Evolutionary conservation across 768 basidiomycete genomes (phyloP).

Genomic region (Austroboletus eburneus): DNA sequence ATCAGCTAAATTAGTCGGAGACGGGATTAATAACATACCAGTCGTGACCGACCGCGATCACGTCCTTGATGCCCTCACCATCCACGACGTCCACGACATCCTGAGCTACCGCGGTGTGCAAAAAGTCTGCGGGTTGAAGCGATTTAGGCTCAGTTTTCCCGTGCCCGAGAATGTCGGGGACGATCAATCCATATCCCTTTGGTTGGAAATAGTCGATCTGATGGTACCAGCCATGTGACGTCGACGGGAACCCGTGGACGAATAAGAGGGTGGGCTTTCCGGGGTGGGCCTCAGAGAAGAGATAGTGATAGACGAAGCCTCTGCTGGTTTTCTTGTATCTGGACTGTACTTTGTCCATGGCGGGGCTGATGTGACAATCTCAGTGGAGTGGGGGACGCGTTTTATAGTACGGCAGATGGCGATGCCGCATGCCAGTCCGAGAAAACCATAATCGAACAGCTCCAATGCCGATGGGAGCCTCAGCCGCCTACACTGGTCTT

Average conservation of each 20-base stretch:
- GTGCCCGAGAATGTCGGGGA: slow-evolving; percentile 46
- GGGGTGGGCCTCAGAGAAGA: slow-evolving; percentile 21
- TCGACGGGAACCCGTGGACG: slow-evolving; percentile 43
- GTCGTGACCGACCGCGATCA: slow-evolving; percentile 39
- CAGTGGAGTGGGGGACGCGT: no score
- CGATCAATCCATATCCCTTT: slow-evolving; percentile 41
- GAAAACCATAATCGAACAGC: no score
- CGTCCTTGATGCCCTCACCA: slow-evolving; percentile 29
- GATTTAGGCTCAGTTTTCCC: slow-evolving; percentile 43
- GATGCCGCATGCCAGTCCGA: no score
- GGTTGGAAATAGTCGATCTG: slow-evolving; percentile 37
- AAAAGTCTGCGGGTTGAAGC: slow-evolving; percentile 24
- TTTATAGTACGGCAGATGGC: no score
- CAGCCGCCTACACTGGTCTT: no score
- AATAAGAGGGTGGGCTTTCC: slow-evolving; percentile 39
- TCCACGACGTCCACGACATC: slow-evolving; percentile 40
- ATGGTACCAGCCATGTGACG: slow-evolving; percentile 40
- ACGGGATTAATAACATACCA: slow-evolving; percentile 24
- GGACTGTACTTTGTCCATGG: slow-evolving; percentile 24
- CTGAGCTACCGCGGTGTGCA: slow-evolving; percentile 21
- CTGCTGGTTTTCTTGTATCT: slow-evolving; percentile 35
- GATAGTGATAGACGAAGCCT: slow-evolving; percentile 36
- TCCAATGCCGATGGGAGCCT: no score
- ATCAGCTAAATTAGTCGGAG: slow-evolving; percentile 1
- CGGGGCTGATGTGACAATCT: not conserved